Percentiles rank a stretch among this genome's conserved stretches.
Conservation (phyloP, 768 basidiomycete genomes). For the Tricholoma furcatifolium region DNA sequence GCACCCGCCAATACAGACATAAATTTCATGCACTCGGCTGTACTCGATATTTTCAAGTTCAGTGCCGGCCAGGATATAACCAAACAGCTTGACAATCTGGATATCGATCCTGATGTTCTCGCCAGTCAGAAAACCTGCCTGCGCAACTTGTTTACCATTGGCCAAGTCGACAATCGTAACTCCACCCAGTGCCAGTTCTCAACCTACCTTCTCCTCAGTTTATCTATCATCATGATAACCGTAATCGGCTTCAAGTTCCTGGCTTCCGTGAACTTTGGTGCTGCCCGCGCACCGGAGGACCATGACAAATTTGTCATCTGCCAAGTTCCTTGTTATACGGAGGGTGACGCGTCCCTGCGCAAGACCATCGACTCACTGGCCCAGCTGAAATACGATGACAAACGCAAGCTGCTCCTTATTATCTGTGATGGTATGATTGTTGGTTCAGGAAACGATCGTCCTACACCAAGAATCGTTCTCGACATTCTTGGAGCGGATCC, state of each 20-base stretch:
- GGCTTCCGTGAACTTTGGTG: constrained; percentile 76
- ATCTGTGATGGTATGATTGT: constrained; percentile 99
- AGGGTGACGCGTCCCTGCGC: constrained; percentile 84
- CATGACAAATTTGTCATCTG: constrained; percentile 95
- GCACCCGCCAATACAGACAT: constrained; percentile 40
- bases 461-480: constrained; percentile 93
- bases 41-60: constrained; percentile 76
- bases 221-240: constrained; percentile 90
- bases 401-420: constrained; percentile 89
- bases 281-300: constrained; percentile 78
- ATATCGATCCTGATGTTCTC: constrained; percentile 59
- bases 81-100: constrained; percentile 62
- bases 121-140: constrained; percentile 82
- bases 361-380: constrained; percentile 93
- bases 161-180: constrained; percentile 89
- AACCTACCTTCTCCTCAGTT: constrained; percentile 83
- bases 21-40: constrained; percentile 68
- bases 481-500: constrained; percentile 96
- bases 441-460: constrained; percentile 93
- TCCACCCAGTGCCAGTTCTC: constrained; percentile 92
- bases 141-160: constrained; percentile 90
- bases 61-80: constrained; percentile 81
- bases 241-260: constrained; percentile 94
- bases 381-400: constrained; percentile 95
- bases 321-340: constrained; percentile 98